Evolutionary conservation across 768 basidiomycete genomes (phyloP).

Genomic region (Auricularia sp.): DNA sequence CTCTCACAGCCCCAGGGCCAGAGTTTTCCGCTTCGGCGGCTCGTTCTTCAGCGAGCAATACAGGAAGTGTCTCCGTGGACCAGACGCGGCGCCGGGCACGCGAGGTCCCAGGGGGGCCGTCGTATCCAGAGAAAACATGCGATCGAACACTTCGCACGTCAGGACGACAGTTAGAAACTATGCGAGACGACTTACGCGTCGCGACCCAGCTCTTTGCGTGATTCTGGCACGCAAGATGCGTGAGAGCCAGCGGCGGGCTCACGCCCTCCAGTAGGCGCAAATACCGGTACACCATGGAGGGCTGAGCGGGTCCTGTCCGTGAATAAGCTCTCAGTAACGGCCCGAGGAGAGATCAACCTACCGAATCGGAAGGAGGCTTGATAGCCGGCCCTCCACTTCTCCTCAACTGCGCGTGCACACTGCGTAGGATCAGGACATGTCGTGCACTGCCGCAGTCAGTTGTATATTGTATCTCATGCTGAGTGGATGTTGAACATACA

Average conservation of each 20-base stretch:
- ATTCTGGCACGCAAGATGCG: slow-evolving; percentile 80
- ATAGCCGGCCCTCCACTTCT: slow-evolving; percentile 89
- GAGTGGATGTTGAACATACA: not conserved
- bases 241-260: slow-evolving; percentile 77
- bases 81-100: slow-evolving; percentile 53
- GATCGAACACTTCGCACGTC: slow-evolving; percentile 57
- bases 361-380: slow-evolving; percentile 81
- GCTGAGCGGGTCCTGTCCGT: slow-evolving; percentile 66
- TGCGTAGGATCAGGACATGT: slow-evolving; percentile 72
- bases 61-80: slow-evolving; percentile 75
- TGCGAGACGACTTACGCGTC: slow-evolving; percentile 44
- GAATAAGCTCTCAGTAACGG: slow-evolving; percentile 3
- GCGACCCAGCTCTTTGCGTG: slow-evolving; percentile 85
- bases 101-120: slow-evolving; percentile 47
- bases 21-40: slow-evolving; percentile 15
- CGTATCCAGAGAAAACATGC: slow-evolving; percentile 76
- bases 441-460: slow-evolving; percentile 42
- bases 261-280: slow-evolving; percentile 84
- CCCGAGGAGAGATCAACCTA: slow-evolving; percentile 17
- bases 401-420: slow-evolving; percentile 80
- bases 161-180: slow-evolving; percentile 3
- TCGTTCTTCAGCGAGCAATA: slow-evolving; percentile 71
- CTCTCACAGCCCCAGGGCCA: not conserved
- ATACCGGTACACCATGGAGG: slow-evolving; percentile 88
- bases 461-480: not conserved